Conservation (phyloP, 2,329 filamentous ascomycete genomes). For the Fusarium chaquense region DNA sequence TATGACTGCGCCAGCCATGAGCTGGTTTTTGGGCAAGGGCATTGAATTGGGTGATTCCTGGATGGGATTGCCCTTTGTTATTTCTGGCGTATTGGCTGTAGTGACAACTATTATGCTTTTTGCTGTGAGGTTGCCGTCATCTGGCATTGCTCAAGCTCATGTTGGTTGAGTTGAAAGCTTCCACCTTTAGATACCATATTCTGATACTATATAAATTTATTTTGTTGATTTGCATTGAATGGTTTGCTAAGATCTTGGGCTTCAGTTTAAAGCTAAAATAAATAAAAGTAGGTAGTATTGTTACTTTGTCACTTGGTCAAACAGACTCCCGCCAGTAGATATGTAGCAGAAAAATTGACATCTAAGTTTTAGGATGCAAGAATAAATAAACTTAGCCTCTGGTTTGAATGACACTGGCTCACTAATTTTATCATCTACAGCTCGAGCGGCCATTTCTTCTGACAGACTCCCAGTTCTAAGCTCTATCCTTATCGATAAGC, state of each 20-base stretch:
- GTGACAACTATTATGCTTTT: slow-evolving; percentile 50
- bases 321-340: too few species aligned
- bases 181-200: too few species aligned
- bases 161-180: not conserved
- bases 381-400: too few species aligned
- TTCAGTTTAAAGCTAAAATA: too few species aligned
- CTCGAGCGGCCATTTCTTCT: too few species aligned
- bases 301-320: too few species aligned
- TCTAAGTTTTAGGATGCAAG: too few species aligned
- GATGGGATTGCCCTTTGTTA: slow-evolving; percentile 64
- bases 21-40: slow-evolving; percentile 60
- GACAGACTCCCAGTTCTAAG: not conserved
- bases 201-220: not conserved
- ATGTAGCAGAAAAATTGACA: too few species aligned
- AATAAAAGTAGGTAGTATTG: too few species aligned
- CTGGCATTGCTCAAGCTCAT: slow-evolving; percentile 36
- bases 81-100: slow-evolving; percentile 51
- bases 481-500: slow-evolving; percentile 43
- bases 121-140: slow-evolving; percentile 45
- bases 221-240: not conserved
- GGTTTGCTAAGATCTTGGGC: too few species aligned
- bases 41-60: slow-evolving; percentile 60
- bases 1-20: slow-evolving; percentile 61
- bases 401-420: too few species aligned
- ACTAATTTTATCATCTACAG: too few species aligned